Percentiles rank a stretch among this genome's conserved stretches.
Conservation (phyloP, 2,329 filamentous ascomycete genomes). For the Venturia asperata region DNA sequence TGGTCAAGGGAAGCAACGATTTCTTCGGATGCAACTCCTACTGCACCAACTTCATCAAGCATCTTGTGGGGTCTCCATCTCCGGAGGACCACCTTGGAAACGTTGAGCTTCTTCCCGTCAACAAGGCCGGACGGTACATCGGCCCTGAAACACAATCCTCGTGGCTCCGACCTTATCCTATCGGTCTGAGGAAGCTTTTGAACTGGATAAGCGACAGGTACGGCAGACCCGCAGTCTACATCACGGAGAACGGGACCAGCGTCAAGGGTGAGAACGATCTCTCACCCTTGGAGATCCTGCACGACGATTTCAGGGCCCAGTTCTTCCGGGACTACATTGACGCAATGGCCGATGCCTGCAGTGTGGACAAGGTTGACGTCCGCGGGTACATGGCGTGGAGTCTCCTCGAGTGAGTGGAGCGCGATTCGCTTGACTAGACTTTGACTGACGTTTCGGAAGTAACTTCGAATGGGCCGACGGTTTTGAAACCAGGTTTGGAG, state of each 20-base stretch:
- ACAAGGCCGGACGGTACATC: conserved; percentile 65
- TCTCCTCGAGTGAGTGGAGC: conserved; percentile 61
- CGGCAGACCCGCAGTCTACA: conserved; percentile 68
- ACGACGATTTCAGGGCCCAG: conserved; percentile 73
- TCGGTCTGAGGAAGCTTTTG: conserved; percentile 36
- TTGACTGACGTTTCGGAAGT: conserved; percentile 32
- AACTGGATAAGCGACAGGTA: conserved; percentile 74
- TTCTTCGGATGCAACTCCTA: conserved; percentile 96
- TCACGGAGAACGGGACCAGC: conserved; percentile 83
- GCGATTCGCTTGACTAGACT: conserved; percentile 15
- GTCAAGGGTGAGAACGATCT: conserved; percentile 77
- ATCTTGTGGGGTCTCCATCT: conserved; percentile 55
- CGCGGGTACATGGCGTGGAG: conserved; percentile 80
- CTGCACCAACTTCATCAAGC: conserved; percentile 78
- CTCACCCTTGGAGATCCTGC: conserved; percentile 59
- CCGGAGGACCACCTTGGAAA: conserved; percentile 65
- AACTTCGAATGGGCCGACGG: conserved; percentile 93
- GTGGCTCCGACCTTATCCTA: conserved; percentile 60
- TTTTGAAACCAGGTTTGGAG: conserved; percentile 79
- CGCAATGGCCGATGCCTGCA: conserved; percentile 66
- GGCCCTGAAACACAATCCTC: conserved; percentile 75
- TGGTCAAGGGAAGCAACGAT: conserved; percentile 83
- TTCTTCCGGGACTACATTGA: conserved; percentile 74
- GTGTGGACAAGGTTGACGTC: conserved; percentile 69
- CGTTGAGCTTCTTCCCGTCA: conserved; percentile 62